Evolutionary conservation across 2,329 filamentous ascomycete genomes (phyloP).

Genomic region (Phyllachora maydis): DNA sequence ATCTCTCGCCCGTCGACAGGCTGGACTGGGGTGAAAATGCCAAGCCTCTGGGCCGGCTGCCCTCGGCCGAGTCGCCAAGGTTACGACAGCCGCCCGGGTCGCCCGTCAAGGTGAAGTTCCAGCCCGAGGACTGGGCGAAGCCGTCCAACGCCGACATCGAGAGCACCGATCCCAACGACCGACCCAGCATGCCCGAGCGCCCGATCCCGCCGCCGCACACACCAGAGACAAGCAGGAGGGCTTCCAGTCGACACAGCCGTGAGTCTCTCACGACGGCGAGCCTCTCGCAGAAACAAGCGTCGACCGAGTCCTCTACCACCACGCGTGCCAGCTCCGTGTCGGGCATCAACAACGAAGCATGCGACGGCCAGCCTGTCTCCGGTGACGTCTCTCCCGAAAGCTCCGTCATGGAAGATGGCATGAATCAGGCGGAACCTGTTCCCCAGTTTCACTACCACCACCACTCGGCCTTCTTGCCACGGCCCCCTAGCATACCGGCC

Average conservation of each 20-base stretch:
- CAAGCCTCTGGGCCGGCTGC: constrained; percentile 10
- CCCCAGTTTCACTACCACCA: constrained; percentile 43
- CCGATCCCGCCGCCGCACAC: constrained; percentile 17
- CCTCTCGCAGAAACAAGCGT: constrained; percentile 24
- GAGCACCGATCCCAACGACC: constrained; percentile 8
- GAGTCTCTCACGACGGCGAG: constrained; percentile 30
- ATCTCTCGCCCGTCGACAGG: constrained; percentile 12
- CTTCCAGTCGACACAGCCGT: constrained; percentile 28
- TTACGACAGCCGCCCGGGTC: constrained; percentile 31
- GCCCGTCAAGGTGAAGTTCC: constrained; percentile 32
- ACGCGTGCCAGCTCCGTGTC: constrained; percentile 36
- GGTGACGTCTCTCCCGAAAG: constrained; percentile 26
- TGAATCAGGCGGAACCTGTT: constrained; percentile 18
- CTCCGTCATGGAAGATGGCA: constrained; percentile 24
- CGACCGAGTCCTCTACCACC: constrained; percentile 28
- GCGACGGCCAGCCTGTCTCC: constrained; percentile 17
- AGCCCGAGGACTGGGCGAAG: constrained; percentile 27
- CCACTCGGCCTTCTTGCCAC: constrained; percentile 19
- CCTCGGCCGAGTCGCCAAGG: constrained; percentile 16
- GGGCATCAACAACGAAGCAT: constrained; percentile 23
- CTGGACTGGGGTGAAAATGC: constrained; percentile 11
- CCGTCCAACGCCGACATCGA: constrained; percentile 32
- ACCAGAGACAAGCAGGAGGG: constrained; percentile 6
- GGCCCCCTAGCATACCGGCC: constrained; percentile 18
- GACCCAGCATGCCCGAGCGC: constrained; percentile 13